Base-by-base conservation (phyloP, 2,329 filamentous ascomycete genomes). In the Clarireedia hainanense region DNA sequence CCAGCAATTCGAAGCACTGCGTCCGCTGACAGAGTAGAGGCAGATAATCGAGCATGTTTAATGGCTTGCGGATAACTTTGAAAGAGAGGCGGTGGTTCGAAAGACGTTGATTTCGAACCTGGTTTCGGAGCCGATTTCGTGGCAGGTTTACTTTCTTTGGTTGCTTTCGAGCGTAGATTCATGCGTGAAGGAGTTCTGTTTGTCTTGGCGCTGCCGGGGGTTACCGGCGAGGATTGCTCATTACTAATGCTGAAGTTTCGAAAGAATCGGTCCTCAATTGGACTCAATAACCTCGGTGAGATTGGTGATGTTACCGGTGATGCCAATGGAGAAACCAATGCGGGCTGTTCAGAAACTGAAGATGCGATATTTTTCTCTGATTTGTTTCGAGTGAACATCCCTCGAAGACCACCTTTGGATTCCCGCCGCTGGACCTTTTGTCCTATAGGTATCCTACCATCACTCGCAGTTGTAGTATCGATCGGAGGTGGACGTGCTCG, bases 1-100 rank as follows among this genome's bases (percentile, higher is more conserved):
- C 71, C 72, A 42, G 60, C 77, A 60, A 80, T 72, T 58, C 85
- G 81, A 50, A 90, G 69, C 47, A 94, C 80, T 1, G 79, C 72
- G 58, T 95, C 91, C 1, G 86, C 80, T 1, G 86, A 81, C 10
- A 86, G 72, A 2, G 79, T 80, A 39, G 86, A 85, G 15, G 86
- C 80, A 26, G 84, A 80, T 3, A 95, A 75, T 15, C 80, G 83
- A 10, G 82, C 84, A 69, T 94, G 82, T 65, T 88, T 91, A 62
- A 89, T 79, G 2, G 89, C 84, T 70, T 95, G 91, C 0, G 89
- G 86, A 68, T 91, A 95, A 12, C 89, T 90, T 69, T 95, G 88
- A 69, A 91, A 95, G 12, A 96, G 74, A 2, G 90, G 88, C 6
- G 89, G 88, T 15, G 85, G 80, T 55, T 81, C 79, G 84, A 84